Percentiles rank a stretch among this genome's conserved stretches.
Evolutionary conservation across 768 basidiomycete species (phyloP).

Genomic region (Tricholoma sp.): DNA sequence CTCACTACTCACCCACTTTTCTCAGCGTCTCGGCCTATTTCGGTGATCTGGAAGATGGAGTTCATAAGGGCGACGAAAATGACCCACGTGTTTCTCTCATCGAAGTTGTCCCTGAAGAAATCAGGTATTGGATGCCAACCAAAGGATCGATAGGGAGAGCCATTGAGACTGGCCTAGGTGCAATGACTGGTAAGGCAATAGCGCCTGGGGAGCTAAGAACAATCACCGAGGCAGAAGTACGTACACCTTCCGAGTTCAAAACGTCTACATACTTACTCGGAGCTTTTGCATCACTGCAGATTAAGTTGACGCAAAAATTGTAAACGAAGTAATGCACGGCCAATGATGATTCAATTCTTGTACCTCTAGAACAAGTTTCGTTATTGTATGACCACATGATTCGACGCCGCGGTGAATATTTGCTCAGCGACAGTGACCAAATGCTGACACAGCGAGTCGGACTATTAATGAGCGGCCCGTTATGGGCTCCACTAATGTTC

Average conservation of each 20-base stretch:
- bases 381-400: background rate
- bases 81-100: conserved; percentile 82
- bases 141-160: conserved; percentile 53
- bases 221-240: conserved; percentile 69
- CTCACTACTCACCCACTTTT: background rate
- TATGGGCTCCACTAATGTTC: no score
- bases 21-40: conserved; percentile 71
- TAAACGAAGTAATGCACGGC: conserved; percentile 22
- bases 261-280: background rate
- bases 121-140: conserved; percentile 76
- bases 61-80: conserved; percentile 73
- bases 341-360: background rate
- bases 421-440: no score
- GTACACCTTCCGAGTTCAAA: conserved; percentile 13
- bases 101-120: conserved; percentile 73
- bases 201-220: conserved; percentile 75
- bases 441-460: background rate
- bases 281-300: conserved; percentile 22
- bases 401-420: no score
- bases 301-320: conserved; percentile 37
- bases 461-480: no score
- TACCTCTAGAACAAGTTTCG: background rate
- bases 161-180: conserved; percentile 53
- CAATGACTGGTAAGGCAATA: conserved; percentile 57
- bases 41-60: conserved; percentile 79